Evolutionary conservation across 805 yeast genomes (phyloP), one percentile per base, ranked within the genome.

Genomic region (Pichia cabralensis): DNA sequence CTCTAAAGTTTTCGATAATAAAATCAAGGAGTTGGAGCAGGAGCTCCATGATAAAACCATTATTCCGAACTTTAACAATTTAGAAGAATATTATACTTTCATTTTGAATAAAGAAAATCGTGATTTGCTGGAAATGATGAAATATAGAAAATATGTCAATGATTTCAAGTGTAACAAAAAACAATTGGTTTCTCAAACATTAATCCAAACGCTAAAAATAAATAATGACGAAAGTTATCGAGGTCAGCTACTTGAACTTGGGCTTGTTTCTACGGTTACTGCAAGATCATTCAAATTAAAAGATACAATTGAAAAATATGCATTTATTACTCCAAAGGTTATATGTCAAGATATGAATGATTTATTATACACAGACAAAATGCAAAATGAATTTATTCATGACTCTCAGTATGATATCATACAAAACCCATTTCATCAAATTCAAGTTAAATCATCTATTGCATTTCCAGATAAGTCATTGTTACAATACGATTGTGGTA

Each of bases 401-500:
- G 50, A 48, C 38, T 38, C 56, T 26, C 46, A 52, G 48, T 33
- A 36, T 25, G 37, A 41, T 3, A 31, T 30, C 38, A 47, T 43
- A 59, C 44, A 41, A 20, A 67, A 64, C 54, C 82, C 75, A 11
- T 78, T 85, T 60, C 95, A 85, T 52, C 76, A 78, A 40, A 60
- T 89, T 2, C 96, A 89, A 55, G 80, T 85, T 12, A 82, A 85
- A 47, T 61, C 85, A 30, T 79, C 96, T 0, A 84, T 92, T 47
- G 96, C 95, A 13, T 94, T 92, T 55, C 99, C 99, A 0, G 98
- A 92, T 53, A 92, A 88, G 54, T 77, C 92, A 11, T 62, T 92
- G 39, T 58, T 92, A 36, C 94, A 92, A 53, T 92, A 81, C 54
- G 99, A 92, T 56, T 92, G 98, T 64, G 99, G 99, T 39, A 92